phyloP scores from a whole-genome alignment of 169 alveolate genomes.

The Eimeria falciformis region DNA sequence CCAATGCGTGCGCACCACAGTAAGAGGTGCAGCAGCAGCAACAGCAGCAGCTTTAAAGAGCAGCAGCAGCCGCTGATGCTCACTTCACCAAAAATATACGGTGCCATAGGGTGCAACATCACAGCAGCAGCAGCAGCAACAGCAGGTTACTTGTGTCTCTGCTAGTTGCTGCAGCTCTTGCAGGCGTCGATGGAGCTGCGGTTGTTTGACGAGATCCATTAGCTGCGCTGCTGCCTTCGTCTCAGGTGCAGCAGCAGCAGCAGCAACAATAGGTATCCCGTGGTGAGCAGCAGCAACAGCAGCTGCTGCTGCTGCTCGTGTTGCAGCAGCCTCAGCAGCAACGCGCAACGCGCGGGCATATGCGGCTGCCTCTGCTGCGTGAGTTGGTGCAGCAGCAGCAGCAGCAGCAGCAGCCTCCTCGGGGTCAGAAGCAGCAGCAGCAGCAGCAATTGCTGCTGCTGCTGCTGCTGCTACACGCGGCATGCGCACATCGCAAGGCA shows the following conservation, averaged over 20 bases:
- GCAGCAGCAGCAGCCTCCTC: constrained; percentile 58
- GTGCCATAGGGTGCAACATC: too few relatives aligned
- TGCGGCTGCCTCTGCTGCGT: background rate
- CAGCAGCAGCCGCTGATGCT: constrained; percentile 38
- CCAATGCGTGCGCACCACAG: background rate
- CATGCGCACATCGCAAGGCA: constrained; percentile 11
- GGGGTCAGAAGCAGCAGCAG: background rate
- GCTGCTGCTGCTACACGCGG: constrained; percentile 43
- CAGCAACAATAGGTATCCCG: constrained; percentile 5
- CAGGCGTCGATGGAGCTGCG: constrained; percentile 6
- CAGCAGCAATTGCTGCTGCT: constrained; percentile 59
- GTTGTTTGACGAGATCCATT: background rate
- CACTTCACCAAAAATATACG: too few relatives aligned
- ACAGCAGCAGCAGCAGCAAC: constrained; percentile 47
- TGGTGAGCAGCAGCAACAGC: background rate
- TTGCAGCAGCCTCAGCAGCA: constrained; percentile 24
- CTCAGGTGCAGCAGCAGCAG: constrained; percentile 57
- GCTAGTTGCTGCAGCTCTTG: constrained; percentile 57
- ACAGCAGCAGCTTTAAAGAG: background rate
- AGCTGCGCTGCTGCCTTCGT: constrained; percentile 18
- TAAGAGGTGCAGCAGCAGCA: constrained; percentile 14
- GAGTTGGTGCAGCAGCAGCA: constrained; percentile 13
- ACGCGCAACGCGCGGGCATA: background rate
- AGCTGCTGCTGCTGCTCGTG: constrained; percentile 24
- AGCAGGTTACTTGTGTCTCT: background rate